A percentile compares a stretch with the other conserved stretches of the same genome.
Evolutionary conservation across 371 early-diverging fungal species (phyloP).

Genomic region (Rhizomucor miehei): DNA sequence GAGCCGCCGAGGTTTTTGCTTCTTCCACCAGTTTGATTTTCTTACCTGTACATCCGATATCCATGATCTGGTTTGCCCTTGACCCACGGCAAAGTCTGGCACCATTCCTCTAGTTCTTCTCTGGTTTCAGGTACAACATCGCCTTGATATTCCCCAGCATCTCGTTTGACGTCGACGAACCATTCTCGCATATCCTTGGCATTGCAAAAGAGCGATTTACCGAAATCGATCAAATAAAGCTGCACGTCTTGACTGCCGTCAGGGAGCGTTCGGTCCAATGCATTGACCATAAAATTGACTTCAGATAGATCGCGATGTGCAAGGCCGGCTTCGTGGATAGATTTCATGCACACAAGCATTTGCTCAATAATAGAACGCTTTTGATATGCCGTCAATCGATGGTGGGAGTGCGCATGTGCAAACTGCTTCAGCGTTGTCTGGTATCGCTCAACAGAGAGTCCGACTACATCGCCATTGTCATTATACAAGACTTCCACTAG

Average conservation of each 20-base stretch:
- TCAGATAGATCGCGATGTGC: conserved; percentile 68
- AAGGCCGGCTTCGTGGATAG: conserved; percentile 58
- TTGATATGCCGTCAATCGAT: conserved; percentile 56
- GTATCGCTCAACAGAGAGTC: conserved; percentile 48
- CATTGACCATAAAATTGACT: conserved; percentile 68
- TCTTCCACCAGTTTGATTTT: neutral
- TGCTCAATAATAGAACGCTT: conserved; percentile 58
- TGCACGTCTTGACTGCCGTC: conserved; percentile 52
- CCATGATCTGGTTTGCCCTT: conserved; percentile 64
- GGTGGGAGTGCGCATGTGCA: conserved; percentile 54
- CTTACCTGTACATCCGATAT: conserved; percentile 55
- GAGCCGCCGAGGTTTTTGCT: neutral
- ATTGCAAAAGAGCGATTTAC: conserved; percentile 61
- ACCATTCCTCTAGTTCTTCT: conserved; percentile 48
- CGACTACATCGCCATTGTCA: conserved; percentile 45
- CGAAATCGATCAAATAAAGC: conserved; percentile 64
- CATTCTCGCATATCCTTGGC: conserved; percentile 52
- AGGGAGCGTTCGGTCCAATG: conserved; percentile 40
- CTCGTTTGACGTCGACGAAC: conserved; percentile 52
- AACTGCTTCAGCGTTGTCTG: conserved; percentile 59
- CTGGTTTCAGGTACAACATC: conserved; percentile 46
- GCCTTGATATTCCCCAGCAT: conserved; percentile 38
- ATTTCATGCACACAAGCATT: conserved; percentile 61
- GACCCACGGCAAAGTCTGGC: conserved; percentile 50
- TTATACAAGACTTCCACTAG: conserved; percentile 42